Evolutionary conservation across 257 asterid species (phyloP).

Genomic region (Lavandula angustifolia): DNA sequence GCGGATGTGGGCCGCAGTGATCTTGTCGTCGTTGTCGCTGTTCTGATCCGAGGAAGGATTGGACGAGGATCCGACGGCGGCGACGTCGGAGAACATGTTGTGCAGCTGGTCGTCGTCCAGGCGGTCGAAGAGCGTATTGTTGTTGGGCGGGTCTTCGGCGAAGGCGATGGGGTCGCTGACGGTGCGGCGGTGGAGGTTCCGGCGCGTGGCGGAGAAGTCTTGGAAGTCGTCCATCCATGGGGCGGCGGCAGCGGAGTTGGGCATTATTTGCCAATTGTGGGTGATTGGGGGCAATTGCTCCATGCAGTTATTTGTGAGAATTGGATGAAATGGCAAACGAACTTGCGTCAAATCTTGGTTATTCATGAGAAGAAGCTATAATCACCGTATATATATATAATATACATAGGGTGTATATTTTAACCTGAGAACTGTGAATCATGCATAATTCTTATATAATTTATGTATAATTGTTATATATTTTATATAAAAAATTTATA

Average conservation of each 20-base stretch:
- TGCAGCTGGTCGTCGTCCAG: conserved; percentile 79
- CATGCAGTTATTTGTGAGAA: conserved; percentile 44
- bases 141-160: conserved; percentile 43
- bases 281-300: conserved; percentile 84
- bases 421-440: too few relatives aligned
- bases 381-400: too few relatives aligned
- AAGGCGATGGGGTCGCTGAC: conserved; percentile 82
- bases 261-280: conserved; percentile 58
- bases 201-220: conserved; percentile 71
- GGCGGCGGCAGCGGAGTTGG: conserved; percentile 31
- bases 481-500: too few relatives aligned
- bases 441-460: too few relatives aligned
- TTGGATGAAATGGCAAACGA: background rate
- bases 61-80: conserved; percentile 43
- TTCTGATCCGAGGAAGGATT: conserved; percentile 80
- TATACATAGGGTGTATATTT: too few relatives aligned
- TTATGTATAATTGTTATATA: too few relatives aligned
- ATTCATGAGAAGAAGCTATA: too few relatives aligned
- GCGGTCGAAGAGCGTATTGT: conserved; percentile 49
- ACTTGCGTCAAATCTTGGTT: background rate
- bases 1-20: conserved; percentile 31
- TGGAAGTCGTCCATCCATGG: conserved; percentile 84
- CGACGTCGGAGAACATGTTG: conserved; percentile 69
- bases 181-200: conserved; percentile 72
- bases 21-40: conserved; percentile 51